phyloP scores from a whole-genome alignment of 148 eudicot species.

The Cornus controversa region DNA sequence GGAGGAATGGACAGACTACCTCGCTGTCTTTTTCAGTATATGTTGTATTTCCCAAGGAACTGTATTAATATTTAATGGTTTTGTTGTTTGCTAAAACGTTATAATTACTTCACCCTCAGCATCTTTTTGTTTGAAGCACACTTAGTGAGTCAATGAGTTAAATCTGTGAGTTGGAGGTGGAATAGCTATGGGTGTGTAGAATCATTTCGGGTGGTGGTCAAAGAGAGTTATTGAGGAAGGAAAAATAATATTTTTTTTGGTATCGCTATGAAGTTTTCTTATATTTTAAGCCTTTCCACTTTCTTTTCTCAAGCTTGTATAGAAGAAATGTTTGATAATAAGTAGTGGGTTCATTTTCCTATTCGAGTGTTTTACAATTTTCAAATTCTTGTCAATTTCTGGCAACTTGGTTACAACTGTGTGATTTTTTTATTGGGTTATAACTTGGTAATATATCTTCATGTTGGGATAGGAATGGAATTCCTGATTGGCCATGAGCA shows the following conservation, averaged over 20 bases:
- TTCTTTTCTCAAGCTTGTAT: neutral
- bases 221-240: neutral
- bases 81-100: neutral
- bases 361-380: neutral
- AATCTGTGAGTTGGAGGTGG: neutral
- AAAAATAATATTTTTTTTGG: too few relatives aligned
- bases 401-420: neutral
- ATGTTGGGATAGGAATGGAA: slow-evolving; percentile 32
- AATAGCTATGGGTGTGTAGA: neutral
- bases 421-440: neutral
- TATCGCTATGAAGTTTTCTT: neutral
- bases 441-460: slow-evolving; percentile 9
- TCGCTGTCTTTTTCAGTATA: neutral
- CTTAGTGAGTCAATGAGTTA: neutral
- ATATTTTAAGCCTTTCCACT: neutral
- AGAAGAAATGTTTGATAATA: slow-evolving; percentile 1
- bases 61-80: neutral
- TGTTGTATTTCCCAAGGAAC: neutral
- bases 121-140: neutral
- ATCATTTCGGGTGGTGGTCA: neutral
- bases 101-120: neutral
- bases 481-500: slow-evolving; percentile 17
- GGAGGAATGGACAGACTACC: neutral
- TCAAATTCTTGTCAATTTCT: neutral
- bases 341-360: neutral